Evolutionary conservation across 441 rosid genomes (phyloP).

Genomic region (Croton setiger): DNA sequence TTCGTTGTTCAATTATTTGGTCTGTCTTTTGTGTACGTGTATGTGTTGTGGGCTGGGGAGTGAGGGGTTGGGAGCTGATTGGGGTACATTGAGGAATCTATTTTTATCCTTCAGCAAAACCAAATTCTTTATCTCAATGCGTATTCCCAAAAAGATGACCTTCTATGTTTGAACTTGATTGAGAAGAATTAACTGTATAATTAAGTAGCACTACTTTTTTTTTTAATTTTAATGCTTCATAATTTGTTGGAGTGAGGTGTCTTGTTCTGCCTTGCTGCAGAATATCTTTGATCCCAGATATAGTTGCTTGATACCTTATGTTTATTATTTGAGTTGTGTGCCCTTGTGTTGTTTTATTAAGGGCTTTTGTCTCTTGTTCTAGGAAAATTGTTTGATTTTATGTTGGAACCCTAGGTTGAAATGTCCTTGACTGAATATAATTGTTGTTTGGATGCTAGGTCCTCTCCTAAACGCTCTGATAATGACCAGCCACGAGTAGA

Average conservation of each 20-base stretch:
- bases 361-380: neutral
- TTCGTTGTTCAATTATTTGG: no score
- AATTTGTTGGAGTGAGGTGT: neutral
- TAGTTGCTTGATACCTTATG: neutral
- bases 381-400: neutral
- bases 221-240: neutral
- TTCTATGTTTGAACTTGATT: neutral
- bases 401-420: conserved; percentile 2
- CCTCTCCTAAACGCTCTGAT: conserved; percentile 41
- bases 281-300: neutral
- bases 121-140: no score
- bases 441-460: conserved; percentile 31
- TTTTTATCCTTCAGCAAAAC: no score
- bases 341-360: neutral
- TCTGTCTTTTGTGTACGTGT: no score
- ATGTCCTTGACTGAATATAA: neutral
- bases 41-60: no score
- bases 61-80: no score
- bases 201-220: neutral
- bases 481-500: conserved; percentile 69
- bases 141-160: neutral
- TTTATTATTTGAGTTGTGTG: no score
- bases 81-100: no score
- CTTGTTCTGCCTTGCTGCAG: neutral
- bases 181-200: neutral